Base-by-base conservation (phyloP, 2,329 filamentous ascomycete genomes). In the Ophiostoma ulmi region DNA sequence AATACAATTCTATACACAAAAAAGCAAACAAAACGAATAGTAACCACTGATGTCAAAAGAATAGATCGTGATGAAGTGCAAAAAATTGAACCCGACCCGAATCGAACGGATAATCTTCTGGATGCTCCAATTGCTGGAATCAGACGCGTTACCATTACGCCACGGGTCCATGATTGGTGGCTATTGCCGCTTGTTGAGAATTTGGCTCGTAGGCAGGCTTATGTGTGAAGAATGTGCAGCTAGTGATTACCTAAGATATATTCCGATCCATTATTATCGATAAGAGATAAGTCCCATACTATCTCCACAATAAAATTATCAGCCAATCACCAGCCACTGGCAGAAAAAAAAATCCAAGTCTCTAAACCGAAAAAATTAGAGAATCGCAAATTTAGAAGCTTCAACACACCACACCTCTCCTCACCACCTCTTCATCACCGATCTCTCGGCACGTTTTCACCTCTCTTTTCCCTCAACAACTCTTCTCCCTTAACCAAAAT, bases 401-500 rank as follows among this genome's bases (percentile, higher is more conserved):
- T 64, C 61, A 64, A 38, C 31, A 38, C 31, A 39, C 10, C 13
- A 65, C 65, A 48, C 22, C 63, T 65, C 35, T 64, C 61, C 26
- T n/a, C 64, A 44, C 64, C 38, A 44, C 36, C 17, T 39, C 63
- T 41, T 41, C n/a, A 44, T 44, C 38, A 67, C 63, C 36, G 26
- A 44, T 22, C 38, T 41, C 38, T n/a, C 10, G 13, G 13, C 61
- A 35, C 17, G 11, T 64, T 35, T 8, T 31, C 58, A 20, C 35
- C 36, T 41, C 5, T 44, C 17, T 31, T 10, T 22, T 22, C n/a
- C n/a, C 14, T 36, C 58, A 63, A 35, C 63, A 38, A 20, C 58
- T 20, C 48, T 22, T 68, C 61, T 36, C 61, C 5, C 66, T 35
- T 70, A 10, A 55, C 55, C 38, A 55, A 41, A 69, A 90, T 90